A percentile compares a stretch with the other conserved stretches of the same genome.
Evolutionary conservation across 2,329 filamentous ascomycete genomes (phyloP).

Genomic region (Monosporascus sp.): DNA sequence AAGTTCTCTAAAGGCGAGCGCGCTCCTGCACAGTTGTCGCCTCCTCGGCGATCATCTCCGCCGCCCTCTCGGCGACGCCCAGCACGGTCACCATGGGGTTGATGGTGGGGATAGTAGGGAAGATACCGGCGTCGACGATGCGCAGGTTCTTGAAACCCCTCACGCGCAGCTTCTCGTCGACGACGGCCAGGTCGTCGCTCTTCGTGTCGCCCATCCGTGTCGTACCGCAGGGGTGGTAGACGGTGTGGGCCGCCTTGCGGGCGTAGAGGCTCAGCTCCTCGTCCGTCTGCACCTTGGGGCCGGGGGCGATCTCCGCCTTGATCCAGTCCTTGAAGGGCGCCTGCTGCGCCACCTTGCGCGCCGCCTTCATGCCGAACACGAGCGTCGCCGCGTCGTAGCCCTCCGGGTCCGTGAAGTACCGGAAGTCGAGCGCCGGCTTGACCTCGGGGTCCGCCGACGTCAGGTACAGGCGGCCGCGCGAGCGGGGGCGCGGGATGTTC

Average conservation of each 20-base stretch:
- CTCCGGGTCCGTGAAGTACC: conserved; percentile 82
- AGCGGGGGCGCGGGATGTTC: conserved; percentile 80
- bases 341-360: conserved; percentile 70
- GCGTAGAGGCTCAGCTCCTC: conserved; percentile 80
- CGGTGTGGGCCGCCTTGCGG: conserved; percentile 74
- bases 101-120: conserved; percentile 80
- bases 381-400: conserved; percentile 81
- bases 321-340: conserved; percentile 78
- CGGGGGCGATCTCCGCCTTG: conserved; percentile 75
- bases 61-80: conserved; percentile 75
- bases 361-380: conserved; percentile 69
- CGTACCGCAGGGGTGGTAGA: conserved; percentile 85
- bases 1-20: conserved; percentile 22
- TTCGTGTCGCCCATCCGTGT: conserved; percentile 80
- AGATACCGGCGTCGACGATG: conserved; percentile 82
- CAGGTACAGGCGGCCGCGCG: conserved; percentile 71
- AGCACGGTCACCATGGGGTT: conserved; percentile 91
- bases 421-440: conserved; percentile 82
- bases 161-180: conserved; percentile 69
- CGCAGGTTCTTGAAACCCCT: conserved; percentile 67
- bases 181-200: conserved; percentile 68
- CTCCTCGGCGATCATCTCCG: conserved; percentile 75
- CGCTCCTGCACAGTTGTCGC: conserved; percentile 40
- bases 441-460: conserved; percentile 68
- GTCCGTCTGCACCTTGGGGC: conserved; percentile 67